These are phyloP conservation scores for Musa acuminata DNA, from an alignment of 176 grass and related monocot species.

Conservation along the genomic window DNA sequence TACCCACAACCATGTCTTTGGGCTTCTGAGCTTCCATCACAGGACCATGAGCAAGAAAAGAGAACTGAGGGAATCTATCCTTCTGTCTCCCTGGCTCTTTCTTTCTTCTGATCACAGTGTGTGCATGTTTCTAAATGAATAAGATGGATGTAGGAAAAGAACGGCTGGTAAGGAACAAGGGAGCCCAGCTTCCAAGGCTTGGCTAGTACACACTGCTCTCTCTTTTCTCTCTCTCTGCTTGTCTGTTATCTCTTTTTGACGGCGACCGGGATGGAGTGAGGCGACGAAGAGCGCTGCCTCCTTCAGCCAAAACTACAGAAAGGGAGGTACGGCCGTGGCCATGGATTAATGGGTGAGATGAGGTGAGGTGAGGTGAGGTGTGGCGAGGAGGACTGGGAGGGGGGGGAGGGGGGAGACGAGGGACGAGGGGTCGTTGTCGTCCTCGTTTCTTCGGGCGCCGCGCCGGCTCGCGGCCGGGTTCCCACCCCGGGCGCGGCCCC, in stretches of 20 bases:
- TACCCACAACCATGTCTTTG: neutral
- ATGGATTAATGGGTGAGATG: neutral
- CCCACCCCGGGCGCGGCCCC: neutral
- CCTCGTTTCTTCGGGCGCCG: neutral
- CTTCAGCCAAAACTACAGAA: neutral
- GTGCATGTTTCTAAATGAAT: neutral
- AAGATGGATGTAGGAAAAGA: neutral
- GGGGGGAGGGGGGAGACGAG: no score
- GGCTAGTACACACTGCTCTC: neutral
- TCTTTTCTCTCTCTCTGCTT: neutral
- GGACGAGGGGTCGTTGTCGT: conserved; percentile 2
- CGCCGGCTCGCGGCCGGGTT: neutral
- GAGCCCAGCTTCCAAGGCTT: neutral
- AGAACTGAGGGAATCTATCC: conserved; percentile 6
- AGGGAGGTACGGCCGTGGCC: neutral
- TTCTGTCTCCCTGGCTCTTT: neutral
- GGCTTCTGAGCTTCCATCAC: conserved; percentile 5
- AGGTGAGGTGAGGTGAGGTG: no score
- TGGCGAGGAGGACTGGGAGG: no score
- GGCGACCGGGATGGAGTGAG: neutral
- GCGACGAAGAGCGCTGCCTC: neutral
- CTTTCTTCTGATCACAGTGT: neutral
- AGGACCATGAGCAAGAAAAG: conserved; percentile 3
- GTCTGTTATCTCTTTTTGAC: conserved; percentile 14
- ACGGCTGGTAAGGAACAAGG: neutral